Percentiles rank a stretch among this genome's conserved stretches.
phyloP scores from a whole-genome alignment of 1,139 yeast genomes.

The Zhuliangozyma parablackwelliae region DNA sequence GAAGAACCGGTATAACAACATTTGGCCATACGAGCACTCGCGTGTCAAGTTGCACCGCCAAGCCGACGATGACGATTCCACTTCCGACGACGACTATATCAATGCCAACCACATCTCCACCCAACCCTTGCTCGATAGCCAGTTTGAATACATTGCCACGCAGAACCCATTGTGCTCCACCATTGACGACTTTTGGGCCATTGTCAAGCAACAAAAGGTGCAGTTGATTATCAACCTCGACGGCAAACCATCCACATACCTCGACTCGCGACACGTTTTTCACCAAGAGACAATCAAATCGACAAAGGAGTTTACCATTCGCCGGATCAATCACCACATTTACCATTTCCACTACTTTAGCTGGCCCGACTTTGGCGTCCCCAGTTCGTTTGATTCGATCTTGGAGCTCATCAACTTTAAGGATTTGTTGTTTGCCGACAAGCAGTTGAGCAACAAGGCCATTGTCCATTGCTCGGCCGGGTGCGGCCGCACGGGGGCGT shows the following conservation, averaged over 20 bases:
- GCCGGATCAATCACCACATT: slow-evolving; percentile 24
- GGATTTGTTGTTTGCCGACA: slow-evolving; percentile 24
- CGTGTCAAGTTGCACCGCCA: slow-evolving; percentile 26
- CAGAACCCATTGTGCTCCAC: slow-evolving; percentile 41
- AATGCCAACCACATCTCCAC: slow-evolving; percentile 37
- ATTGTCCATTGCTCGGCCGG: slow-evolving; percentile 77
- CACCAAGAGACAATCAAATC: slow-evolving; percentile 1
- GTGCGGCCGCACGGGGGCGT: slow-evolving; percentile 80
- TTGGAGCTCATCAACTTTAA: slow-evolving; percentile 51
- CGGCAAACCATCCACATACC: slow-evolving; percentile 18
- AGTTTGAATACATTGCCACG: slow-evolving; percentile 37
- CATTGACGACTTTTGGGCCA: slow-evolving; percentile 41
- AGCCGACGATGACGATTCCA: too few relatives aligned
- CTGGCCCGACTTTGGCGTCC: slow-evolving; percentile 84
- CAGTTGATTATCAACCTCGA: slow-evolving; percentile 71
- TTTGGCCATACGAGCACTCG: slow-evolving; percentile 47
- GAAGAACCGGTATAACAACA: slow-evolving; percentile 42
- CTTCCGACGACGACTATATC: slow-evolving; percentile 32
- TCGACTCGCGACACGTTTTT: slow-evolving; percentile 1
- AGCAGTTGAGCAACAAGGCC: slow-evolving; percentile 18
- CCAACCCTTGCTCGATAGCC: slow-evolving; percentile 13
- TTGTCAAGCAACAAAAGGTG: slow-evolving; percentile 49
- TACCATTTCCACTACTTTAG: slow-evolving; percentile 65
- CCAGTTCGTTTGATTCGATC: slow-evolving; percentile 49
- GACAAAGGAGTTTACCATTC: slow-evolving; percentile 9